Evolutionary conservation across 768 basidiomycete species (phyloP).

Genomic region (Macrolepiota fuliginosa): DNA sequence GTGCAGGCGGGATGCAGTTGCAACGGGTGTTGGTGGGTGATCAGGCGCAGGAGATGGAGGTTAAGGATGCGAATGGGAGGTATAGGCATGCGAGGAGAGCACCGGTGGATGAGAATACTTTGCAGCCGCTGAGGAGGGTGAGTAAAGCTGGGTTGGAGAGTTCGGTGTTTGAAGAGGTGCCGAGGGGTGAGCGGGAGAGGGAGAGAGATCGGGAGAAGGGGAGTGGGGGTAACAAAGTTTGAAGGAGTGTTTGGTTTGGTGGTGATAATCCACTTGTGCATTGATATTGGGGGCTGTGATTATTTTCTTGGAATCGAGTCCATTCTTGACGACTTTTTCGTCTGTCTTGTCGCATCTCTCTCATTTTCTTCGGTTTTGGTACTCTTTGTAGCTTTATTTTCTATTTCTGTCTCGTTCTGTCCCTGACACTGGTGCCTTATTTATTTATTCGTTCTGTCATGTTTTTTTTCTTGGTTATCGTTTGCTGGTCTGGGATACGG

Average conservation of each 20-base stretch:
- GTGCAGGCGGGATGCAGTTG: conserved; percentile 26
- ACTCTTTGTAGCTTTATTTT: background rate
- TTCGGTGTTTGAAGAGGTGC: conserved; percentile 28
- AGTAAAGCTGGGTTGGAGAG: conserved; percentile 94
- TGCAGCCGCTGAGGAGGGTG: conserved; percentile 87
- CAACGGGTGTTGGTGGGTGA: conserved; percentile 52
- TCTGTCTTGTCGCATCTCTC: background rate
- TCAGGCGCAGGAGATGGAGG: conserved; percentile 81
- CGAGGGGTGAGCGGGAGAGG: conserved; percentile 8
- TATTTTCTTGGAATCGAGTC: background rate
- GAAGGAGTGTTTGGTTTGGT: background rate
- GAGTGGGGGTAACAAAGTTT: background rate
- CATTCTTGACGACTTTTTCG: background rate
- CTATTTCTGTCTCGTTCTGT: background rate
- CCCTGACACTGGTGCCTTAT: background rate
- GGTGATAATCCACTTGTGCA: background rate
- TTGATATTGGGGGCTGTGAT: background rate
- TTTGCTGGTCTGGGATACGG: background rate
- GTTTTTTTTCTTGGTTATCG: background rate
- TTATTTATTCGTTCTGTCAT: background rate
- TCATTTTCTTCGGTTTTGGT: background rate
- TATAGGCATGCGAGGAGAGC: conserved; percentile 86
- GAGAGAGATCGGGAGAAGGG: background rate
- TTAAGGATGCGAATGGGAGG: conserved; percentile 80
- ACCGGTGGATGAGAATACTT: conserved; percentile 83